These are phyloP conservation scores for Tetracladium marchalianum DNA, from an alignment of 495 filamentous ascomycete genomes.

Conservation along the genomic window DNA sequence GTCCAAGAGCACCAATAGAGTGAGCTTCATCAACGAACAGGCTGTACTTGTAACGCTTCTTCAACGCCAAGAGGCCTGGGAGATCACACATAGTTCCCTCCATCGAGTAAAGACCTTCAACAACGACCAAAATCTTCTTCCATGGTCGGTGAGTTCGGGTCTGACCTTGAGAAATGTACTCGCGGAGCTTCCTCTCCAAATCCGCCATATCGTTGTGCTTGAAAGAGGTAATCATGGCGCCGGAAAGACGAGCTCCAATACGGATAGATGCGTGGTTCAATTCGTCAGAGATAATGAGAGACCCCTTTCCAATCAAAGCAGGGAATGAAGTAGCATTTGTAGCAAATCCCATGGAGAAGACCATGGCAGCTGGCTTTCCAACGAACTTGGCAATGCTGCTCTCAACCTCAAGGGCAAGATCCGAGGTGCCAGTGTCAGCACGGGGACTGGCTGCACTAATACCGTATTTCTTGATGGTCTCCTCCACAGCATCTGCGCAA, in stretches of 20 bases:
- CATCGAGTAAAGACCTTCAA: conserved; percentile 98
- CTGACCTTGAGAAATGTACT: conserved; percentile 90
- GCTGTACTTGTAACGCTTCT: conserved; percentile 92
- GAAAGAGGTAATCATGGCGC: conserved; percentile 89
- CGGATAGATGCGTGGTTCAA: conserved; percentile 97
- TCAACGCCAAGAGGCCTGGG: conserved; percentile 73
- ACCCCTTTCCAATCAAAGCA: conserved; percentile 81
- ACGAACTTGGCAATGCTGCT: conserved; percentile 81
- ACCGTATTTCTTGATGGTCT: conserved; percentile 72
- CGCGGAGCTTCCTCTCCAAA: conserved; percentile 73
- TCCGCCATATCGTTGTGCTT: conserved; percentile 94
- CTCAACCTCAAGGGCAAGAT: conserved; percentile 82
- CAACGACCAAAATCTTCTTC: conserved; percentile 96
- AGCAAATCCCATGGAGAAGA: conserved; percentile 97
- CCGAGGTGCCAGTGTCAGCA: conserved; percentile 75
- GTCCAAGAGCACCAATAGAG: conserved; percentile 88
- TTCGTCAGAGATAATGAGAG: conserved; percentile 90
- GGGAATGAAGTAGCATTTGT: conserved; percentile 91
- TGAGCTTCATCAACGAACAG: conserved; percentile 96
- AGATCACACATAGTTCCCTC: conserved; percentile 97
- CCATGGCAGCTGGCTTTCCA: conserved; percentile 86
- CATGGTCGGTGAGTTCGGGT: conserved; percentile 94
- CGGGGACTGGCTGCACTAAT: conserved; percentile 72
- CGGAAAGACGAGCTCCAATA: conserved; percentile 85
- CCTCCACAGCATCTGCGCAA: conserved; percentile 89